Conservation (phyloP, 2,329 filamentous ascomycete genomes). For the Aureobasidium sp. region DNA sequence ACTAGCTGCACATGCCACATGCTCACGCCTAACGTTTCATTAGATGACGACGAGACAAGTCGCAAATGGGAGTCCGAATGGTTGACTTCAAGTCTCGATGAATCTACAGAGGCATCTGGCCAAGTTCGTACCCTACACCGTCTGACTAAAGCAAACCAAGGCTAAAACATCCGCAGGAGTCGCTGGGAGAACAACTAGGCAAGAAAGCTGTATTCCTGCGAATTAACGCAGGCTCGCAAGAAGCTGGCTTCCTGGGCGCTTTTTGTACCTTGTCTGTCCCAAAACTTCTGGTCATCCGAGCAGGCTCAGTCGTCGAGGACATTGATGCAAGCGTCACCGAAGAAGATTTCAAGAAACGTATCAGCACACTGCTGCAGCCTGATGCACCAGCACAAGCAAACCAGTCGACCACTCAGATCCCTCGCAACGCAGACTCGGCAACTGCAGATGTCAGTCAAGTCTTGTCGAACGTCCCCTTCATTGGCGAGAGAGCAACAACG, state of each 20-base stretch:
- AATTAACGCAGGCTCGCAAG: slow-evolving; percentile 64
- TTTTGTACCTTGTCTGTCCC: slow-evolving; percentile 82
- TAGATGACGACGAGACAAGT: slow-evolving; percentile 66
- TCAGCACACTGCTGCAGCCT: not conserved
- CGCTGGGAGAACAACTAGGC: slow-evolving; percentile 42
- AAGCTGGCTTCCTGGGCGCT: slow-evolving; percentile 73
- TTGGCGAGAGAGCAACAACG: slow-evolving; percentile 5
- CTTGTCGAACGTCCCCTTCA: slow-evolving; percentile 1
- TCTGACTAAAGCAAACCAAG: too few species aligned
- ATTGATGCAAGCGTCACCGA: slow-evolving; percentile 15
- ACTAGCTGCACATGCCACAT: not conserved
- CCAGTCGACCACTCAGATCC: not conserved
- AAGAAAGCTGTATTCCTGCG: slow-evolving; percentile 63
- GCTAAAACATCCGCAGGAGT: slow-evolving; percentile 1
- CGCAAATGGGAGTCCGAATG: slow-evolving; percentile 34
- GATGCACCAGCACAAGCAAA: not conserved
- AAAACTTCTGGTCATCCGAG: slow-evolving; percentile 63
- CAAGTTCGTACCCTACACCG: not conserved
- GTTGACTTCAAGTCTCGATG: slow-evolving; percentile 20
- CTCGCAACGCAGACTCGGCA: not conserved
- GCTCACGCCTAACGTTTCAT: not conserved
- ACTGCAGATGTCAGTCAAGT: slow-evolving; percentile 12
- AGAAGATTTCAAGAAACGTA: slow-evolving; percentile 23
- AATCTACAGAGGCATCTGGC: not conserved
- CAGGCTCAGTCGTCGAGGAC: slow-evolving; percentile 16